A percentile compares a stretch with the other conserved stretches of the same genome.
Evolutionary conservation across 2,329 filamentous ascomycete genomes (phyloP).

Genomic region (Ophiostoma triangulosporum): DNA sequence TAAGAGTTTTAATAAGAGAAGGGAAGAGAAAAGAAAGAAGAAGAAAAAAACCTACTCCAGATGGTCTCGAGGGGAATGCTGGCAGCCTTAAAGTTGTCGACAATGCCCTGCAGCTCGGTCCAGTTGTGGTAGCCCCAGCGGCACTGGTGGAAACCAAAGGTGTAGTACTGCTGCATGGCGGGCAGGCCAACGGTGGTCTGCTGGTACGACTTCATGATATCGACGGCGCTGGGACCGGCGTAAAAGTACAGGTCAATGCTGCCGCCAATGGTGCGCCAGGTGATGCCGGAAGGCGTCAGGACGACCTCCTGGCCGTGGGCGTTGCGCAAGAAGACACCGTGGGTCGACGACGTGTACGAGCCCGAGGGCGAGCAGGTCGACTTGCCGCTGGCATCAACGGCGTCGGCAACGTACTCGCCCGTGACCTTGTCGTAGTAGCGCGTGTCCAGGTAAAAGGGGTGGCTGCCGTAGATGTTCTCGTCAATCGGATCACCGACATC

Average conservation of each 20-base stretch:
- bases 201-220: constrained; percentile 56
- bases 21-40: not conserved
- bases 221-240: constrained; percentile 53
- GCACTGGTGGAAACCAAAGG: constrained; percentile 72
- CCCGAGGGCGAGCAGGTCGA: not conserved
- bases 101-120: constrained; percentile 50
- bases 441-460: constrained; percentile 55
- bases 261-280: constrained; percentile 46
- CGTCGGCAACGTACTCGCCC: constrained; percentile 40
- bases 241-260: constrained; percentile 71
- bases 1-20: not conserved
- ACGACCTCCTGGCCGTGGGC: constrained; percentile 52
- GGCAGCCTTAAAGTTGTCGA: constrained; percentile 50
- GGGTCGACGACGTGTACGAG: constrained; percentile 22
- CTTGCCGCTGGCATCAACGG: constrained; percentile 15
- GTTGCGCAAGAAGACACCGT: constrained; percentile 49
- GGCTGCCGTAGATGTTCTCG: constrained; percentile 55
- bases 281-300: constrained; percentile 42
- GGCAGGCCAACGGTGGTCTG: constrained; percentile 52
- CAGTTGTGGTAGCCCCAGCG: constrained; percentile 72
- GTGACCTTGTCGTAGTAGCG: constrained; percentile 49
- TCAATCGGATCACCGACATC: constrained; percentile 10
- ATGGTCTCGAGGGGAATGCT: constrained; percentile 60
- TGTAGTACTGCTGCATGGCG: constrained; percentile 69
- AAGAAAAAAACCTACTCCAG: constrained; percentile 29